These are phyloP conservation scores for Sphaerosporella brunnea DNA, from an alignment of 495 filamentous ascomycete species.

Conservation along the genomic window DNA sequence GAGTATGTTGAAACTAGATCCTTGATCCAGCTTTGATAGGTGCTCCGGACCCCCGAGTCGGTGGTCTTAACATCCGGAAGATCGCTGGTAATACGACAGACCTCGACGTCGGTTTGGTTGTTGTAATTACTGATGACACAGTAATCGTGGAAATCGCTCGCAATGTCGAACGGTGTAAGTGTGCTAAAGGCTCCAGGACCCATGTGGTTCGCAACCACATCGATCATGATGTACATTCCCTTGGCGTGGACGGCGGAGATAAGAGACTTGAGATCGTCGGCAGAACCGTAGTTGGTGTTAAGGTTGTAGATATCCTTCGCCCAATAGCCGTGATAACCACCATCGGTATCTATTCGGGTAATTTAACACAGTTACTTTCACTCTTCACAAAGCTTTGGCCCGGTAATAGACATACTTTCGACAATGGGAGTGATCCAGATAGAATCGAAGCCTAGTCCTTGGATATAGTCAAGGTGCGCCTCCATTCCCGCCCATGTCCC, in stretches of 20 bases:
- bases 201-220: constrained; percentile 66
- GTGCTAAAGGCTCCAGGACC: constrained; percentile 45
- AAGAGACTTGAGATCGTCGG: constrained; percentile 45
- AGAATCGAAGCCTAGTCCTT: constrained; percentile 64
- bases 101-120: constrained; percentile 28
- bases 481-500: constrained; percentile 59
- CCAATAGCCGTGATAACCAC: constrained; percentile 60
- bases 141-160: constrained; percentile 46
- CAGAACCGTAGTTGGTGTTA: constrained; percentile 49
- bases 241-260: constrained; percentile 41
- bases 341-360: constrained; percentile 14
- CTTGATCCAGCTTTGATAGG: constrained; percentile 49
- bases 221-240: constrained; percentile 62
- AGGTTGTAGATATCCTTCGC: constrained; percentile 46
- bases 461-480: constrained; percentile 51
- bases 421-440: constrained; percentile 72
- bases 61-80: constrained; percentile 57
- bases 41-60: constrained; percentile 34
- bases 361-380: not conserved
- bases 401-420: constrained; percentile 32
- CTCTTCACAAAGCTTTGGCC: too few relatives aligned
- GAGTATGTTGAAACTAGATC: constrained; percentile 48
- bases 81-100: constrained; percentile 30
- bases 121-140: constrained; percentile 48
- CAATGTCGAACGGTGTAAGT: constrained; percentile 47